Percentiles rank a stretch among this genome's conserved stretches.
These are phyloP conservation scores for Ogataea corticis DNA, from an alignment of 805 yeast species.

Conservation along the genomic window DNA sequence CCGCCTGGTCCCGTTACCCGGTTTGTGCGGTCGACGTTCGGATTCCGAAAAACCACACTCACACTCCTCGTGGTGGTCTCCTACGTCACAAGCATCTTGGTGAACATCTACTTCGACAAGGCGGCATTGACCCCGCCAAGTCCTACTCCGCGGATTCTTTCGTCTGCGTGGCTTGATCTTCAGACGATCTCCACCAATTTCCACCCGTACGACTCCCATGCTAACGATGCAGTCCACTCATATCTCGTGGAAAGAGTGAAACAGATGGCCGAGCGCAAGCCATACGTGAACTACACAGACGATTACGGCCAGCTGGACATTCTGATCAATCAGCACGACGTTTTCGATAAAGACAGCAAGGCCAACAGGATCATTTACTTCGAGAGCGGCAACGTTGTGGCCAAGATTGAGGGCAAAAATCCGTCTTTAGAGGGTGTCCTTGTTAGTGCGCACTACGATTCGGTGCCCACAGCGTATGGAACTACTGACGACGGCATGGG, in stretches of 20 bases:
- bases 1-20: conserved; percentile 23
- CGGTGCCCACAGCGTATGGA: conserved; percentile 85
- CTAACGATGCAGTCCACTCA: conserved; percentile 75
- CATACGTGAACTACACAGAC: conserved; percentile 40
- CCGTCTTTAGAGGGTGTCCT: conserved; percentile 63
- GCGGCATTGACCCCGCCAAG: conserved; percentile 45
- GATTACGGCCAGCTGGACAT: conserved; percentile 42
- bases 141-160: conserved; percentile 37
- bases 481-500: conserved; percentile 95
- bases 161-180: conserved; percentile 67
- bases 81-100: conserved; percentile 40
- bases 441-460: conserved; percentile 84
- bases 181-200: conserved; percentile 64
- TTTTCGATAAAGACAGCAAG: conserved; percentile 43
- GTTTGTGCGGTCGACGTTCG: conserved; percentile 51
- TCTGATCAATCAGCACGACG: conserved; percentile 50
- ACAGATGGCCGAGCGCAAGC: conserved; percentile 30
- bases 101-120: conserved; percentile 37
- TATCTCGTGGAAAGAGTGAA: conserved; percentile 51
- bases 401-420: conserved; percentile 66
- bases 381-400: conserved; percentile 81
- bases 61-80: conserved; percentile 56
- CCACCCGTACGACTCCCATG: conserved; percentile 80
- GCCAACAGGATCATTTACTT: conserved; percentile 61
- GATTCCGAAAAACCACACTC: conserved; percentile 73